Percentiles rank a stretch among this genome's conserved stretches.
phyloP scores from a whole-genome alignment of 192 early-diverging fungal genomes.

The Jimgerdemannia flammicorona region DNA sequence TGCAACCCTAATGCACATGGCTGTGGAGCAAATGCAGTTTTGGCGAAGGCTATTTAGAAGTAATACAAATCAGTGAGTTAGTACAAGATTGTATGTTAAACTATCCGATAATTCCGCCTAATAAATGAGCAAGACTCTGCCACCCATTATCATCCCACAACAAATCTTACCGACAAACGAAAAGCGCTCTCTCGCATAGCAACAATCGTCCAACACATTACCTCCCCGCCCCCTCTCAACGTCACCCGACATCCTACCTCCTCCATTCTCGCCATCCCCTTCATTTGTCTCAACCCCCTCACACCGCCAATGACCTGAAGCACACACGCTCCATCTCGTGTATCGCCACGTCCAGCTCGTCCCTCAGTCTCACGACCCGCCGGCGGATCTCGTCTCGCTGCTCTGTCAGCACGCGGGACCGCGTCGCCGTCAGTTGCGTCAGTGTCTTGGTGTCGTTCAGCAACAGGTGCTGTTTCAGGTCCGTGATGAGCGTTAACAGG shows the following conservation, averaged over 20 bases:
- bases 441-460: constrained; percentile 48
- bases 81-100: no score
- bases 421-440: constrained; percentile 26
- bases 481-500: constrained; percentile 40
- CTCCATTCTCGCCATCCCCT: not conserved
- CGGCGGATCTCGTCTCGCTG: constrained; percentile 39
- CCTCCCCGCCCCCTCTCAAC: no score
- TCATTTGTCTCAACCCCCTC: not conserved
- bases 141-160: no score
- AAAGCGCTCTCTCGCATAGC: no score
- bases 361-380: not conserved
- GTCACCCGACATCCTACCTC: not conserved
- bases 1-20: no score
- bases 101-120: no score
- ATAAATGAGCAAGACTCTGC: no score
- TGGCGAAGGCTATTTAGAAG: no score
- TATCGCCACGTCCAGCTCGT: not conserved
- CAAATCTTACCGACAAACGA: no score
- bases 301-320: not conserved
- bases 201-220: no score
- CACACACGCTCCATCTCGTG: not conserved
- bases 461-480: constrained; percentile 45
- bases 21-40: no score
- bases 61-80: no score
- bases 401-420: constrained; percentile 29